Evolutionary conservation across 148 eudicot species (phyloP), one percentile per base, ranked within the genome.

Genomic region (Amaranthus hypochondriacus): DNA sequence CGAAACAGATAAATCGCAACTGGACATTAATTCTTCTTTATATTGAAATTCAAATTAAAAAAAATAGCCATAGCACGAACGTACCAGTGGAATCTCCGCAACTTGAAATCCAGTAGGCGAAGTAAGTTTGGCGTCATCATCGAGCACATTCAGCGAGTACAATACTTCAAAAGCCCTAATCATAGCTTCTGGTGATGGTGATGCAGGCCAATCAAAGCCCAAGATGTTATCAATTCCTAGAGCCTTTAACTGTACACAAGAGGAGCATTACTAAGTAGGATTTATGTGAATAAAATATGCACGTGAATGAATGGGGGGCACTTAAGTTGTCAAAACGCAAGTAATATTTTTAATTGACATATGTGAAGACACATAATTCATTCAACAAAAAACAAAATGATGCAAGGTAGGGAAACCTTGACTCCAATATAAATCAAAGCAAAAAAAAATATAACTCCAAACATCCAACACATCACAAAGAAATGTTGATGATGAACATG

Each of bases 161-260:
- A 96, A 84, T 70, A 96, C 88, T 90, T 96, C 99, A 62, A 96
- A 89, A 55, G 97, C 97, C 85, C 99, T 87, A 77, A 96, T 88
- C 92, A 96, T 81, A 77, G 99, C 87, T 83, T 96, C 99, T 56
- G 99, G 90, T n/a, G 97, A 90, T 9, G 99, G 97, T 64, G 99
- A 87, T 70, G 97, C 85, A 44, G 89, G 97, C 97, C 99, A 96
- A 78, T 89, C 96, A 79, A 96, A 96, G 73, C 97, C 96, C 79
- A 96, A 82, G 73, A 96, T 90, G 75, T 96, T 92, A 83, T 96
- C 99, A 70, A 96, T 92, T 47, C 99, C 99, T 75, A 96, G 81
- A 44, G 97, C 96, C 81, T 96, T 96, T 72, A 96, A 82, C 99
- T 96, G 89, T 73, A 73, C 78, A n/a, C 70, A 72, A 63, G 46